Base-by-base conservation (phyloP, 116 monocot species). In the Dioscorea cayenensis region DNA sequence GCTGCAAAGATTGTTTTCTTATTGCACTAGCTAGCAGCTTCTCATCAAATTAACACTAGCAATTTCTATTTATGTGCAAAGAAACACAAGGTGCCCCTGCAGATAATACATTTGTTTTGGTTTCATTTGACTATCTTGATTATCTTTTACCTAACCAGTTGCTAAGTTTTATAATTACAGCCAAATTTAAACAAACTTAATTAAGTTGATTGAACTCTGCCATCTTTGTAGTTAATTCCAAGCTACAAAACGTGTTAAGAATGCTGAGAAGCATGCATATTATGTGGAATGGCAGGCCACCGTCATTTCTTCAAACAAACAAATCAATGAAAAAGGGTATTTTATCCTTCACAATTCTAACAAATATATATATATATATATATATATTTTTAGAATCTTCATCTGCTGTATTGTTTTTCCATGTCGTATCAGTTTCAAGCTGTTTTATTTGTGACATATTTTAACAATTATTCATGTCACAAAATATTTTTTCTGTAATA, bases 41-140 rank as follows among this genome's bases (percentile, higher is more conserved):
- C 94, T 70, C 91, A 94, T 60, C 77, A 89, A 18, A 79, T 87
- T 74, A 91, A 68, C 64, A 89, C 99, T 8, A 49, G 94, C 94
- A 35, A 91, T 55, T 99, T 99, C 71, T 99, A 91, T 72, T 72
- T 99, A 28, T 99, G 87, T 72, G 94, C 91, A 12, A 99, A 94
- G 80, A 89, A 79, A 67, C 89, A 94, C 18, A 99, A 94, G 94
- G 99, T 99, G 14, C 7, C 12, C 19, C 1, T 25, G 25, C 0
- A 7, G 23, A 5, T 23, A 6, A 62, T 27, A 5, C 62, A 23
- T 23, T 22, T 23, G 62, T 62, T 49, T 28, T 20, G 23, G 5
- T 28, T 69, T 32, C 49, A 28, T 48, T 43, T 43, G 7, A 10
- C 1, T 7, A 49, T 78, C 12, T 0, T 62, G 22, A 0, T 23